Base-by-base conservation (phyloP, 805 yeast genomes). In the Candida ponderosae region DNA sequence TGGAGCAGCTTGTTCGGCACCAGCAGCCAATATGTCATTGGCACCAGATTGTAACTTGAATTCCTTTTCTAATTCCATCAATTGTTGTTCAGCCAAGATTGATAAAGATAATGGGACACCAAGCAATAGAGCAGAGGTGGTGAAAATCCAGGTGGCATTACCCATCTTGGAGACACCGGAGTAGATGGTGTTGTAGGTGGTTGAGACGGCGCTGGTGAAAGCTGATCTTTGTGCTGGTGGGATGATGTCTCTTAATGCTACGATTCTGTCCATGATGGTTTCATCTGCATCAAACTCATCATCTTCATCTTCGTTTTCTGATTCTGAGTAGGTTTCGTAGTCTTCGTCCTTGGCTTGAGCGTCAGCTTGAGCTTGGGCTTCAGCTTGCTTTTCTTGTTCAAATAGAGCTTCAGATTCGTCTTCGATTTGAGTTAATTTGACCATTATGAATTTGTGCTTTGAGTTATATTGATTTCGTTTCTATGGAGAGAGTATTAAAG, bases 101-200 rank as follows among this genome's bases (percentile, higher is more conserved):
- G 96, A 81, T 52, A 93, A 70, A 8, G 96, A 80, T 51, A 86
- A 72, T 46, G 99, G 99, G 33, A 88, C 95, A 59, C 96, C 97
- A 51, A 93, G 68, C 44, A 93, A 73, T 51, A 93, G 66, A 31
- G 85, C 79, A 31, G 93, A 75, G 11, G 97, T 80, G 11, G 96
- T 79, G 40, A 86, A 46, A 43, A 82, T 73, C 97, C 97, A 93
- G 48, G 89, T 70, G 29, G 83, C 66, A 49, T 74, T 72, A 43
- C 96, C 96, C 42, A 84, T 69, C 47, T 76, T 78, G 42, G 68
- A 54, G 38, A 79, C 64, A 27, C 76, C 70, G 26, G 68, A 40
- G 40, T 63, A 61, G 29, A 77, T 51, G 29, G 74, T 62, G 31
- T 68, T 59, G 42, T 62, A 49, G 15, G 64, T 50, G 20, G 60